Conservation (phyloP, 768 basidiomycete genomes). For the Leucocoprinus birnbaumii region DNA sequence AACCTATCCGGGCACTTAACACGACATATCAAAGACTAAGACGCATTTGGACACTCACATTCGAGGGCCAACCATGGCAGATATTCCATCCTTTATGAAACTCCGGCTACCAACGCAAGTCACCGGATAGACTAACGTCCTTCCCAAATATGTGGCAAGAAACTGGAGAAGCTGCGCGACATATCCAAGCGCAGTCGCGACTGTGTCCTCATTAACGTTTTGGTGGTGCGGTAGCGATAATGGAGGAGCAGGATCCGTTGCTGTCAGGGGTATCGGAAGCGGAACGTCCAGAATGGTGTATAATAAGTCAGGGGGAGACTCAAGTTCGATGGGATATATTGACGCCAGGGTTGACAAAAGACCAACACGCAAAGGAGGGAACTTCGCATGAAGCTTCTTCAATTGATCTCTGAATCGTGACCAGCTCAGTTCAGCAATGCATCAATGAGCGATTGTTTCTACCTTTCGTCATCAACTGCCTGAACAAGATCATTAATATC, state of each 20-base stretch:
- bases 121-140: slow-evolving; percentile 81
- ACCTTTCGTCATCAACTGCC: slow-evolving; percentile 19
- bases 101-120: slow-evolving; percentile 90
- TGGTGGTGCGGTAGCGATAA: slow-evolving; percentile 60
- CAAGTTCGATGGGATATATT: slow-evolving; percentile 89
- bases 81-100: slow-evolving; percentile 88
- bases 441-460: slow-evolving; percentile 13
- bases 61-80: slow-evolving; percentile 92
- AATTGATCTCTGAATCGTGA: slow-evolving; percentile 41
- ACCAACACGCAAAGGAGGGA: slow-evolving; percentile 54
- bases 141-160: slow-evolving; percentile 75
- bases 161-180: slow-evolving; percentile 85
- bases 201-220: slow-evolving; percentile 77
- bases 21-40: neutral
- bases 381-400: slow-evolving; percentile 40
- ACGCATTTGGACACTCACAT: slow-evolving; percentile 55
- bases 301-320: slow-evolving; percentile 80
- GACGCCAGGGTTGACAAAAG: slow-evolving; percentile 68
- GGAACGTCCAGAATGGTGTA: slow-evolving; percentile 86
- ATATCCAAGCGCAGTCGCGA: slow-evolving; percentile 90
- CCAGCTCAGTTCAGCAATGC: slow-evolving; percentile 11
- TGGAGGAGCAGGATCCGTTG: slow-evolving; percentile 83
- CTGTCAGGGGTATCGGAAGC: slow-evolving; percentile 79
- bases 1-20: slow-evolving; percentile 57
- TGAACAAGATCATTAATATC: slow-evolving; percentile 6